Percentiles rank a stretch among this genome's conserved stretches.
Conservation (phyloP, 352 stramenopile genomes). For the Globisporangium camurandrum region DNA sequence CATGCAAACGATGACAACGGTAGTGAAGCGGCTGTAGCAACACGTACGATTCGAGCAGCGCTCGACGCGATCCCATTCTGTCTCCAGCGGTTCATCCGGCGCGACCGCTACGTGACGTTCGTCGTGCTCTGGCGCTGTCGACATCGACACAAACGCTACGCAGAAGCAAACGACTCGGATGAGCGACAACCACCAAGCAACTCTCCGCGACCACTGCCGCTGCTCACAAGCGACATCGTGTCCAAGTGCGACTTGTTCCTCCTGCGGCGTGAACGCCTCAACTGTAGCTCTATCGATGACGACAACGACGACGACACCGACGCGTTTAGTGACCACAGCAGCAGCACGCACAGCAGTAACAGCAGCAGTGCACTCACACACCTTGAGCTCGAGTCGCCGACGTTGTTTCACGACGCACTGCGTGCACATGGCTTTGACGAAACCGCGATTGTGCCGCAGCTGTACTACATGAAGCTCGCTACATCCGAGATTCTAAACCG, state of each 20-base stretch:
- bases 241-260: slow-evolving; percentile 19
- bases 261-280: background rate
- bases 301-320: background rate
- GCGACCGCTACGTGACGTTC: slow-evolving; percentile 24
- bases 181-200: slow-evolving; percentile 4
- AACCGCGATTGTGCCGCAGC: slow-evolving; percentile 30
- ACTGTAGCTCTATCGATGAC: background rate
- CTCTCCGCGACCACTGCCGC: slow-evolving; percentile 8
- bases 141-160: slow-evolving; percentile 2
- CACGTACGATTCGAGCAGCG: background rate
- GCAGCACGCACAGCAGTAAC: too few species aligned
- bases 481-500: slow-evolving; percentile 47
- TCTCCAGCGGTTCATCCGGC: slow-evolving; percentile 28
- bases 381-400: slow-evolving; percentile 10
- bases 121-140: slow-evolving; percentile 31
- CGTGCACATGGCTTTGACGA: slow-evolving; percentile 24
- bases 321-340: background rate
- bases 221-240: slow-evolving; percentile 11
- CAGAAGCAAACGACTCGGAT: too few species aligned
- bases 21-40: background rate
- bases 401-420: slow-evolving; percentile 15
- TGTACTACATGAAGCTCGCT: slow-evolving; percentile 49
- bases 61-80: slow-evolving; percentile 22
- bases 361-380: slow-evolving; percentile 2
- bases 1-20: background rate